These are phyloP conservation scores for Salix caprea DNA, from an alignment of 345 rosid species.

Conservation along the genomic window DNA sequence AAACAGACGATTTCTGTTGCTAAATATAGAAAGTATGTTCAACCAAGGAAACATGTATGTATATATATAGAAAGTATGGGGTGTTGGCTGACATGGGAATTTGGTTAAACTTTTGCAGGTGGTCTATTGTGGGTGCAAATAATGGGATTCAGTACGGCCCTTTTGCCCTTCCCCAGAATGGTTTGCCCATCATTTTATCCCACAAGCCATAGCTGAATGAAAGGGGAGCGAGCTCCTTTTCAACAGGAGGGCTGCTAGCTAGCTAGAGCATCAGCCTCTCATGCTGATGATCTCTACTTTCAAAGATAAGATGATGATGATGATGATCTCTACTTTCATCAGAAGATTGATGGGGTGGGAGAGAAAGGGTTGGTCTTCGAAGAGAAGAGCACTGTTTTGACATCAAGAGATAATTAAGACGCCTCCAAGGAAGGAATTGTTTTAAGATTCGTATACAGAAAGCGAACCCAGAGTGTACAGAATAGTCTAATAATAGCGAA, in stretches of 20 bases:
- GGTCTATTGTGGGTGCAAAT: constrained; percentile 47
- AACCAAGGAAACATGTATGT: too few species aligned
- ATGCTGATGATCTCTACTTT: too few species aligned
- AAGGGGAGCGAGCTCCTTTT: not conserved
- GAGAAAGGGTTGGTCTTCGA: not conserved
- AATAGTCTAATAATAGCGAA: not conserved
- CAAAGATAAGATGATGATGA: not conserved
- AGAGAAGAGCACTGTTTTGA: not conserved
- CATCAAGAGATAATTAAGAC: not conserved
- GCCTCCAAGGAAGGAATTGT: not conserved
- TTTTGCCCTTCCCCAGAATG: constrained; percentile 77
- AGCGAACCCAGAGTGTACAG: constrained; percentile 26
- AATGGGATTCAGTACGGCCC: constrained; percentile 80
- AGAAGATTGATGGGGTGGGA: not conserved
- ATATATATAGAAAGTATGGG: not conserved
- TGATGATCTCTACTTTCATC: not conserved
- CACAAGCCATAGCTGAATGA: constrained; percentile 23
- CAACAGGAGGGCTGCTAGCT: too few species aligned
- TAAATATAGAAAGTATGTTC: constrained; percentile 8
- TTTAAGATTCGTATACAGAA: not conserved
- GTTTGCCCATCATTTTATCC: constrained; percentile 66
- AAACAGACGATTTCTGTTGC: not conserved
- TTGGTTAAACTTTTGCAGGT: constrained; percentile 40
- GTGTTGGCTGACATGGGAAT: constrained; percentile 26
- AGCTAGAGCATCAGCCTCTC: too few species aligned